Evolutionary conservation across 2,329 filamentous ascomycete genomes (phyloP).

Genomic region (Paracamarosporium sp.): DNA sequence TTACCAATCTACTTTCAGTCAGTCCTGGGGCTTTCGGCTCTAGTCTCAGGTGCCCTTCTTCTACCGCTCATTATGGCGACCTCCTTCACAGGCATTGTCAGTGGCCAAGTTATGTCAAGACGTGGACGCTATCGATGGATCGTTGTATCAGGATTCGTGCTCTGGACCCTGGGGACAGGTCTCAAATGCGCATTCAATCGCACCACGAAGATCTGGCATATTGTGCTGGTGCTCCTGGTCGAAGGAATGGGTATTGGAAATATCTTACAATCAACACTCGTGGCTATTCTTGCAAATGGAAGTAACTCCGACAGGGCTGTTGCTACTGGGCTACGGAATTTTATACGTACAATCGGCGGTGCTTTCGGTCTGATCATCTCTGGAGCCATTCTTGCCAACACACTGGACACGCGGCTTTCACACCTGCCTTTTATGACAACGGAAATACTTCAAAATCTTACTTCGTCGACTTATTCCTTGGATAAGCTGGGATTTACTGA

Average conservation of each 20-base stretch:
- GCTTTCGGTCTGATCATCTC: conserved; percentile 38
- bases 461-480: conserved; percentile 21
- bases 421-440: conserved; percentile 17
- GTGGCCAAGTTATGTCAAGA: conserved; percentile 18
- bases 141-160: conserved; percentile 39
- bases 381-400: conserved; percentile 22
- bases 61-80: conserved; percentile 16
- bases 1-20: conserved; percentile 68
- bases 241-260: conserved; percentile 56
- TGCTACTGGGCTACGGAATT: conserved; percentile 67
- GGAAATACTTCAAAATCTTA: conserved; percentile 14
- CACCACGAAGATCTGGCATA: conserved; percentile 51
- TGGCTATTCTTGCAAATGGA: conserved; percentile 60
- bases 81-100: conserved; percentile 13
- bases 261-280: conserved; percentile 59
- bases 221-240: conserved; percentile 60
- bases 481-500: conserved; percentile 11
- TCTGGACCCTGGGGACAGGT: conserved; percentile 60
- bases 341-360: conserved; percentile 66
- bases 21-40: conserved; percentile 37
- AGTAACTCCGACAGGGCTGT: conserved; percentile 64
- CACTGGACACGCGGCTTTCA: conserved; percentile 7
- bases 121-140: conserved; percentile 18
- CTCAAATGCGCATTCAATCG: conserved; percentile 57
- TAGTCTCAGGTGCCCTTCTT: conserved; percentile 18